Conservation (phyloP, 768 basidiomycete species). For the Crucibulum laeve region DNA sequence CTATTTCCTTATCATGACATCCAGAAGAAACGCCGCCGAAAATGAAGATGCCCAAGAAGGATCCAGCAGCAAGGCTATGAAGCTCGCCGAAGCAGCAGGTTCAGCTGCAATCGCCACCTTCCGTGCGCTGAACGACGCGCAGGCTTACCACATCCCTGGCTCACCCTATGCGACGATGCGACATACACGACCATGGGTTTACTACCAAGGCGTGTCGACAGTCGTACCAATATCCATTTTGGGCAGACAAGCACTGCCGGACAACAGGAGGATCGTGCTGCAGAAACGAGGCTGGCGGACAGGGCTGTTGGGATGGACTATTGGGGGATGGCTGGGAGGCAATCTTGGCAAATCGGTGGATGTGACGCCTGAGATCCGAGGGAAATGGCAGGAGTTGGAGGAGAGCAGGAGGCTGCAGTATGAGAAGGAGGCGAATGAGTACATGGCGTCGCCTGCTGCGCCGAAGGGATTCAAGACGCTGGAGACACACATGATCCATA, state of each 20-base stretch:
- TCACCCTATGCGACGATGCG: background rate
- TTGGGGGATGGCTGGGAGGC: background rate
- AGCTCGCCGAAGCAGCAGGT: no score
- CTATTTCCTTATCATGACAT: no score
- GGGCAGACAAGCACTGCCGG: background rate
- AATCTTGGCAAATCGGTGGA: background rate
- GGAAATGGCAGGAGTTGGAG: background rate
- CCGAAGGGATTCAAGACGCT: background rate
- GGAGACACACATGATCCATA: background rate
- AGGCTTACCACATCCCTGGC: background rate
- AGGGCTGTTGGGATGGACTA: background rate
- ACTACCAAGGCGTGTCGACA: background rate
- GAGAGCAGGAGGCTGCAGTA: background rate
- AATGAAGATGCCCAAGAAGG: no score
- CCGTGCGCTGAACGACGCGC: background rate
- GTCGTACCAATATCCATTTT: background rate
- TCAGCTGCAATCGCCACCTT: background rate
- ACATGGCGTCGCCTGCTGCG: background rate
- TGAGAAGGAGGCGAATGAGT: background rate
- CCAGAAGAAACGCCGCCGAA: no score
- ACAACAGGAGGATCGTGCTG: background rate
- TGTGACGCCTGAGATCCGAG: background rate
- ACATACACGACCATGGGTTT: constrained; percentile 1
- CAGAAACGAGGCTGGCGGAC: background rate
- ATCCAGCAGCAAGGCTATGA: no score